phyloP scores from a whole-genome alignment of 2,329 filamentous ascomycete genomes.

The Daldinia eschscholtzii region DNA sequence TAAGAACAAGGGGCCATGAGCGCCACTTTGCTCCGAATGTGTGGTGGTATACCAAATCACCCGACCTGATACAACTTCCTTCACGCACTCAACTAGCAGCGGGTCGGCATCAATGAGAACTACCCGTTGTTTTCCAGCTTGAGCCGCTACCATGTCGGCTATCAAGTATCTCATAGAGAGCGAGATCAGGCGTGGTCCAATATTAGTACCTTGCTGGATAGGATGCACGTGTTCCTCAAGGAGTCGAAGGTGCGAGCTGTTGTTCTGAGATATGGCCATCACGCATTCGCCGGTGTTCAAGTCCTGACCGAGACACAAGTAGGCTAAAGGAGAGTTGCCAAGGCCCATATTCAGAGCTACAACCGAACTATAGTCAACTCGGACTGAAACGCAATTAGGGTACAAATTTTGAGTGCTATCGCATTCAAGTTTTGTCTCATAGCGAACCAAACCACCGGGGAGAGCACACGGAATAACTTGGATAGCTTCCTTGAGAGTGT shows the following conservation, averaged over 20 bases:
- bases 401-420: not conserved
- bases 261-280: conserved; percentile 51
- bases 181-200: conserved; percentile 45
- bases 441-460: conserved; percentile 40
- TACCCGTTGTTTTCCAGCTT: conserved; percentile 33
- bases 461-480: conserved; percentile 44
- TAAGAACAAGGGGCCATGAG: conserved; percentile 34
- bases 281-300: conserved; percentile 44
- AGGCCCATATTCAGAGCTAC: conserved; percentile 51
- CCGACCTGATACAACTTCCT: conserved; percentile 36
- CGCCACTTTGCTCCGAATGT: conserved; percentile 1
- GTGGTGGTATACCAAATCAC: conserved; percentile 47
- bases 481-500: conserved; percentile 53
- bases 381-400: conserved; percentile 40
- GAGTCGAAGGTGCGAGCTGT: conserved; percentile 54
- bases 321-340: conserved; percentile 17
- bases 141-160: conserved; percentile 37
- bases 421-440: conserved; percentile 36
- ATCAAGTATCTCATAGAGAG: conserved; percentile 44
- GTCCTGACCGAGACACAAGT: conserved; percentile 55
- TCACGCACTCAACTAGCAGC: conserved; percentile 48
- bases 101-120: conserved; percentile 55
- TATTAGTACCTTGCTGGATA: conserved; percentile 28
- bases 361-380: conserved; percentile 56
- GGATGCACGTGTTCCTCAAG: conserved; percentile 36